Conservation (phyloP, 805 yeast species). For the Kuraishia floccosa region DNA sequence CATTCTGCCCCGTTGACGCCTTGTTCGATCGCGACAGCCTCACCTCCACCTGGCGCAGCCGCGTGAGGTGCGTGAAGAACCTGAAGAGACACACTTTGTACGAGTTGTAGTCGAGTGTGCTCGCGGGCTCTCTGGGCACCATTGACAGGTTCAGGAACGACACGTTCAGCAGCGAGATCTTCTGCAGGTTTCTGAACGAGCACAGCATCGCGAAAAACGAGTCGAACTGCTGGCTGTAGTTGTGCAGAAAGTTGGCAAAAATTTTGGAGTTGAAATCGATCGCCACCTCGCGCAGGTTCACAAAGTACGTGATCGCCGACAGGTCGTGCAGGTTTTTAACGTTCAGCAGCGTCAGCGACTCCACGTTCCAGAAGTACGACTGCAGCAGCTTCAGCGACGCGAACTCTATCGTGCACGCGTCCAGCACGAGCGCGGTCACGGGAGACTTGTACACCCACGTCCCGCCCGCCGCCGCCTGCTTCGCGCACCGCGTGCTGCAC, state of each 20-base stretch:
- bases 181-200: neutral
- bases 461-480: no score
- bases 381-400: slow-evolving; percentile 12
- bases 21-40: neutral
- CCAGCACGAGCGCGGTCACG: slow-evolving; percentile 4
- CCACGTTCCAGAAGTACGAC: slow-evolving; percentile 28
- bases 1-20: neutral
- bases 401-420: slow-evolving; percentile 4
- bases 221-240: slow-evolving; percentile 3
- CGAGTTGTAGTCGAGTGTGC: slow-evolving; percentile 2
- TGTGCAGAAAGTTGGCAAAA: slow-evolving; percentile 13
- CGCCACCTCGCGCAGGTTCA: slow-evolving; percentile 22
- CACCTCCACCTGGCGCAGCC: neutral
- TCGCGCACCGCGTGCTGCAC: slow-evolving; percentile 5
- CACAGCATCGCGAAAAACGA: slow-evolving; percentile 3
- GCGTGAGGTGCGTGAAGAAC: slow-evolving; percentile 4
- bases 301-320: slow-evolving; percentile 35
- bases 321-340: slow-evolving; percentile 33
- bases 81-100: slow-evolving; percentile 4
- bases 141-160: slow-evolving; percentile 3
- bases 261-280: slow-evolving; percentile 39
- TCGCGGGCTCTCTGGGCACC: slow-evolving; percentile 4
- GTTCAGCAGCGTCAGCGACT: slow-evolving; percentile 22
- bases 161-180: slow-evolving; percentile 1
- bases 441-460: slow-evolving; percentile 7